Percentiles rank a stretch among this genome's conserved stretches.
phyloP scores from a whole-genome alignment of 176 grass and related monocot species.

The Oryza nivara region DNA sequence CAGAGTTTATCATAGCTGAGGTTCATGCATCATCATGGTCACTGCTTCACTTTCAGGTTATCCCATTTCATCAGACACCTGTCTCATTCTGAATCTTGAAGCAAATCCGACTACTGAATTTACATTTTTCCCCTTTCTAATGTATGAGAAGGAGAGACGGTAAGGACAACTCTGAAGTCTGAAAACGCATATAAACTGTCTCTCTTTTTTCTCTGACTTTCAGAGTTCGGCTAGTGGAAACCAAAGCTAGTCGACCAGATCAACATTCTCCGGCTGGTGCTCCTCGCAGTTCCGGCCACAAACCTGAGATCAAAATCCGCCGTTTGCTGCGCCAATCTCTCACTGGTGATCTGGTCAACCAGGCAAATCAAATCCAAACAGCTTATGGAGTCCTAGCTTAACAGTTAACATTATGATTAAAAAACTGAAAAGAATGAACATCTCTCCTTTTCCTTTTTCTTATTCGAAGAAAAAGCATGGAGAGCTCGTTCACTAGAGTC shows the following conservation, averaged over 20 bases:
- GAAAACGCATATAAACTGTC: neutral
- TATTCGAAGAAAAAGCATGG: neutral
- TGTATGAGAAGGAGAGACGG: neutral
- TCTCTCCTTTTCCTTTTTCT: neutral
- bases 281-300: constrained; percentile 5
- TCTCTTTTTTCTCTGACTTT: neutral
- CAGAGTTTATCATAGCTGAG: neutral
- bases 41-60: neutral
- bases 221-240: constrained; percentile 31
- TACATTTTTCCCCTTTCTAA: neutral
- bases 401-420: constrained; percentile 17
- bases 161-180: neutral
- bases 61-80: neutral
- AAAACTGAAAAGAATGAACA: constrained; percentile 8
- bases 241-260: constrained; percentile 24
- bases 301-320: constrained; percentile 3
- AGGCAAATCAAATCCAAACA: constrained; percentile 26
- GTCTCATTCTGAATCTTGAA: neutral
- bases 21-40: constrained; percentile 38
- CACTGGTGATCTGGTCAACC: constrained; percentile 6
- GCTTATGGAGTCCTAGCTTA: constrained; percentile 23
- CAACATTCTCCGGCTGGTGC: constrained; percentile 19
- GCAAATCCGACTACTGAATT: neutral
- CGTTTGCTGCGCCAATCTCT: constrained; percentile 22
- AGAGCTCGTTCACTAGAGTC: constrained; percentile 15